These are phyloP conservation scores for Lignosus rhinocerotis DNA, from an alignment of 1,284 basidiomycete species.

Conservation along the genomic window DNA sequence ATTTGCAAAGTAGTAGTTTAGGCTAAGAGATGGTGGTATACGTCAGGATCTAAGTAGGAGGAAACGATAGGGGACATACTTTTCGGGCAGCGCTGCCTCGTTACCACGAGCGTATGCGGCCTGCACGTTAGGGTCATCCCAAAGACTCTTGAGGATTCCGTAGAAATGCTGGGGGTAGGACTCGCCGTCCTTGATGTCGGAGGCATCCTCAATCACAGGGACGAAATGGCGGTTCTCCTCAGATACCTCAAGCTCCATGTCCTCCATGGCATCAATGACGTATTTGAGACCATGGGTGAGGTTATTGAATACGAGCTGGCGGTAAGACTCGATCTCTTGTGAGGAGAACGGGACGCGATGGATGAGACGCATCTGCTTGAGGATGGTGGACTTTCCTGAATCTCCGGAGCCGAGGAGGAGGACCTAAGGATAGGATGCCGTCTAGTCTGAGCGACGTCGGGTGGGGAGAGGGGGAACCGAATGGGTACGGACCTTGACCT, in stretches of 20 bases:
- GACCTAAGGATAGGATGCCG: conserved; percentile 45
- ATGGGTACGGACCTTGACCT: conserved; percentile 73
- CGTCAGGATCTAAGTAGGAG: neutral
- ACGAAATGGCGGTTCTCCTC: conserved; percentile 57
- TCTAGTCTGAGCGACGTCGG: neutral
- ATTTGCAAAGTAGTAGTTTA: conserved; percentile 75
- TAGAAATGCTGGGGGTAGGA: conserved; percentile 69
- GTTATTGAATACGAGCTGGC: conserved; percentile 92
- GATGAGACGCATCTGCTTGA: conserved; percentile 93
- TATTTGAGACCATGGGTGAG: conserved; percentile 83
- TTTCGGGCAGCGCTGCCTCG: conserved; percentile 87
- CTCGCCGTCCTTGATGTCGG: conserved; percentile 78
- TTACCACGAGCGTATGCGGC: conserved; percentile 75
- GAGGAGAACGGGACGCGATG: conserved; percentile 76
- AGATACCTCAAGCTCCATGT: conserved; percentile 76
- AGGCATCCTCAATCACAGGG: conserved; percentile 66
- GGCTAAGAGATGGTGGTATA: conserved; percentile 37
- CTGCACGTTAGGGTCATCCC: conserved; percentile 79
- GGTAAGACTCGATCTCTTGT: conserved; percentile 77
- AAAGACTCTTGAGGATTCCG: conserved; percentile 70
- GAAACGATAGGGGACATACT: conserved; percentile 49
- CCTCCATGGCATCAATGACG: conserved; percentile 87
- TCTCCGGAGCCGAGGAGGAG: conserved; percentile 91
- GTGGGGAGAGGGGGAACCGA: conserved; percentile 1
- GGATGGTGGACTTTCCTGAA: conserved; percentile 89